Base-by-base conservation (phyloP, 1,284 basidiomycete genomes). In the Heterobasidion parviporum region DNA sequence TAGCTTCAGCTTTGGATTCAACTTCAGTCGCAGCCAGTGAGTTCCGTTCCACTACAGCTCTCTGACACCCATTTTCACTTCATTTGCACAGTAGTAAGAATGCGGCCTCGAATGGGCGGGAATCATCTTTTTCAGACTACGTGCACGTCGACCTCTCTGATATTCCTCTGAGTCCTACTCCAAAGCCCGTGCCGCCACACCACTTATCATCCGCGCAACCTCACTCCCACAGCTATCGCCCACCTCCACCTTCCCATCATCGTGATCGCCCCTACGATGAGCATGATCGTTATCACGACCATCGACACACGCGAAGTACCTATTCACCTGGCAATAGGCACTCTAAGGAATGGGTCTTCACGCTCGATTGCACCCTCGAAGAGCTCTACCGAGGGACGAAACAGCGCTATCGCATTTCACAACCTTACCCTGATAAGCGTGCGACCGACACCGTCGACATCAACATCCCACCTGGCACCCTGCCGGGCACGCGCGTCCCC, bases 331-430 rank as follows among this genome's bases (percentile, higher is more conserved):
- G 8, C 16, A 41, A 5, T 14, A 9, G 18, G n/a, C n/a, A 34
- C 32, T 26, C 9, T 3, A 74, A 72, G 56, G 75, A 80, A 63
- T 85, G 82, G 81, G 71, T 76, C 26, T 85, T 83, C 67, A 85
- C 88, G 0, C 80, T 97, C 20, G 80, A 83, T 14, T 70, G 94
- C 59, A 79, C 88, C 0, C 82, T 97, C 9, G 90, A 95, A 64
- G 93, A 97, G 61, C 77, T 97, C 51, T 94, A 89, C 74, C 79
- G 75, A 57, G 93, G 94, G 52, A 83, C 83, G 38, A 83, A 81
- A 36, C 92, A 90, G 70, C 83, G 81, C 60, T 86, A 95, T 63
- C 86, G 88, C 65, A 82, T 97, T 60, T 15, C 38, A 43, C 51
- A 16, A 43, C 51, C 51, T 8, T 14, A 18, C 10, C 16, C 33